Evolutionary conservation across 108 stramenopile genomes (phyloP).

Genomic region (Thalassiosira profunda): DNA sequence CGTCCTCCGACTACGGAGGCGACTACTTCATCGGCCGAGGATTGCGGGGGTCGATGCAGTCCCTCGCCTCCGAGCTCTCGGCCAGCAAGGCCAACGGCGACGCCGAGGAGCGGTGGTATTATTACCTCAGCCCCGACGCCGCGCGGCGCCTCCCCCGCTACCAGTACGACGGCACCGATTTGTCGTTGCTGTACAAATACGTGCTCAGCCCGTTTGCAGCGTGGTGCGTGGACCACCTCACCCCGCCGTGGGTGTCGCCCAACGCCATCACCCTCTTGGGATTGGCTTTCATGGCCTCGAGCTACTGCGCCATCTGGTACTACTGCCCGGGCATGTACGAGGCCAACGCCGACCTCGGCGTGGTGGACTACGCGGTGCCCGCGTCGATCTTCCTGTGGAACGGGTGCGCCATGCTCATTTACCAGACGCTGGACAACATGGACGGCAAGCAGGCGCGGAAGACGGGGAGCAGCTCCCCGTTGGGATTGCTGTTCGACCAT

Average conservation of each 20-base stretch:
- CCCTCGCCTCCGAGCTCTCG: too few species aligned
- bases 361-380: constrained; percentile 41
- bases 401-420: constrained; percentile 89
- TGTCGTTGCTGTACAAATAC: constrained; percentile 77
- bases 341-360: constrained; percentile 39
- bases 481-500: constrained; percentile 98
- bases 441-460: constrained; percentile 98
- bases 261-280: constrained; percentile 93
- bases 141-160: constrained; percentile 53
- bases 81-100: not conserved
- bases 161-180: constrained; percentile 83
- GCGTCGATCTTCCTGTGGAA: constrained; percentile 86
- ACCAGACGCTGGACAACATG: constrained; percentile 98
- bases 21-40: too few species aligned
- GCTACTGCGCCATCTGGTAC: constrained; percentile 73
- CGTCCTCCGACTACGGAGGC: constrained; percentile 6
- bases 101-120: constrained; percentile 15
- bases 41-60: too few species aligned
- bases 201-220: constrained; percentile 87
- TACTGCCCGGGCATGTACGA: constrained; percentile 62
- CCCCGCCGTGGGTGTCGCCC: constrained; percentile 87
- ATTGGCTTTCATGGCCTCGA: constrained; percentile 74
- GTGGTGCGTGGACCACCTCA: constrained; percentile 70
- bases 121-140: constrained; percentile 57
- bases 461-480: constrained; percentile 84